These are phyloP conservation scores for Alloascoidea hylecoeti DNA, from an alignment of 805 yeast genomes.

Conservation along the genomic window DNA sequence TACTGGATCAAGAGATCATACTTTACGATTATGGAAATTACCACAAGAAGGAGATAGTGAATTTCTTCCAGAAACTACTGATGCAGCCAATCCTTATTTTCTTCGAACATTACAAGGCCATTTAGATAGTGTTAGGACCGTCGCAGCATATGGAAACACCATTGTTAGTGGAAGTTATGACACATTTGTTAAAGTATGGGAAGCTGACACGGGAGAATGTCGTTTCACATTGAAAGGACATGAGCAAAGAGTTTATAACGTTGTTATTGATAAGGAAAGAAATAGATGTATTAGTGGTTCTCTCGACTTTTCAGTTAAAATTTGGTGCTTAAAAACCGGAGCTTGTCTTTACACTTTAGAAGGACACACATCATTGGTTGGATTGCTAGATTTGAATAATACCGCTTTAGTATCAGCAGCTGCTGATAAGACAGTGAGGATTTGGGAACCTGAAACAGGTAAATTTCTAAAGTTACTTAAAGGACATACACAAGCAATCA, in stretches of 20 bases:
- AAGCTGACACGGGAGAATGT: conserved; percentile 59
- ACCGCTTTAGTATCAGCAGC: conserved; percentile 84
- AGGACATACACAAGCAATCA: conserved; percentile 79
- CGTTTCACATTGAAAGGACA: conserved; percentile 70
- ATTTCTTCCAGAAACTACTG: conserved; percentile 13
- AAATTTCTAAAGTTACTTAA: conserved; percentile 50
- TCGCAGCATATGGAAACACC: conserved; percentile 73
- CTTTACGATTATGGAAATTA: conserved; percentile 71
- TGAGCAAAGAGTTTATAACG: conserved; percentile 77
- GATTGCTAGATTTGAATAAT: conserved; percentile 64
- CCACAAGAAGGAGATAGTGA: conserved; percentile 32
- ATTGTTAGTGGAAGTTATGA: conserved; percentile 89
- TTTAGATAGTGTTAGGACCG: conserved; percentile 70
- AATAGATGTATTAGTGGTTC: conserved; percentile 83
- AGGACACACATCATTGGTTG: conserved; percentile 87
- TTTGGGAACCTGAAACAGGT: conserved; percentile 81
- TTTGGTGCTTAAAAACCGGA: conserved; percentile 83
- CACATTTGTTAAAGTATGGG: conserved; percentile 87
- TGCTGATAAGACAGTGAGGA: conserved; percentile 82
- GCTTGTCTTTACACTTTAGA: conserved; percentile 52
- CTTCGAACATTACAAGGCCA: conserved; percentile 64
- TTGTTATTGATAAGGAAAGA: conserved; percentile 63
- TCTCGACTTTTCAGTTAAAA: conserved; percentile 75
- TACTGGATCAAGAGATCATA: conserved; percentile 82
- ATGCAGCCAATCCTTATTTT: conserved; percentile 40